phyloP scores from a whole-genome alignment of 83 land plant species.

The Picea mariana region DNA sequence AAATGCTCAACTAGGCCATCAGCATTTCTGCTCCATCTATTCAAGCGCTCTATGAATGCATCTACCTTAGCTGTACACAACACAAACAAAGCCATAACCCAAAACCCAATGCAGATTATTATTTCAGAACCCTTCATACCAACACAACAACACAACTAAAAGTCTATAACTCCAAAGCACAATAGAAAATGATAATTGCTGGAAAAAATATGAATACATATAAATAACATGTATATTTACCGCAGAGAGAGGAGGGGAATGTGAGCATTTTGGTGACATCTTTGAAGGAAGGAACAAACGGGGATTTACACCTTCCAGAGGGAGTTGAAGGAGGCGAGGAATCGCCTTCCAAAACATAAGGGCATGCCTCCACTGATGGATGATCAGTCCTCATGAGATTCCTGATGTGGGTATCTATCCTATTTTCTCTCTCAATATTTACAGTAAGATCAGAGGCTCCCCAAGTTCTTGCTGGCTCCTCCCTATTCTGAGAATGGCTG shows the following conservation, averaged over 20 bases:
- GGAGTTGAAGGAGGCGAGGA: neutral
- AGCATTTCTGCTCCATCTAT: conserved; percentile 25
- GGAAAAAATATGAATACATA: neutral
- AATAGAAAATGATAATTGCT: too few relatives aligned
- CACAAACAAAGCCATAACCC: neutral
- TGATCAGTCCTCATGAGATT: neutral
- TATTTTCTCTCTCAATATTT: neutral
- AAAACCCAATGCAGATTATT: too few relatives aligned
- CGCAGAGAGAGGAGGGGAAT: conserved; percentile 11
- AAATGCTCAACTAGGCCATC: conserved; percentile 15
- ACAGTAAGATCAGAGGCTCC: neutral
- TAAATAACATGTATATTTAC: neutral
- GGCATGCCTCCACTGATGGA: neutral
- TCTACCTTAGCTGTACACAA: conserved; percentile 20
- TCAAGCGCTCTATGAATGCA: conserved; percentile 21
- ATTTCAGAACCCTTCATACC: too few relatives aligned
- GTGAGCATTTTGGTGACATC: neutral
- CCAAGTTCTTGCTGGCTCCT: neutral
- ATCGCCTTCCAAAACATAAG: neutral
- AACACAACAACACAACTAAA: too few relatives aligned
- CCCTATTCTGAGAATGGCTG: too few relatives aligned
- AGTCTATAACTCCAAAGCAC: neutral
- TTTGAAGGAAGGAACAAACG: conserved; percentile 8
- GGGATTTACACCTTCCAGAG: conserved; percentile 12
- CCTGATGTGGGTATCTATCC: neutral